These are phyloP conservation scores for Kwoniella bestiolae DNA, from an alignment of 768 basidiomycete genomes.

Conservation along the genomic window DNA sequence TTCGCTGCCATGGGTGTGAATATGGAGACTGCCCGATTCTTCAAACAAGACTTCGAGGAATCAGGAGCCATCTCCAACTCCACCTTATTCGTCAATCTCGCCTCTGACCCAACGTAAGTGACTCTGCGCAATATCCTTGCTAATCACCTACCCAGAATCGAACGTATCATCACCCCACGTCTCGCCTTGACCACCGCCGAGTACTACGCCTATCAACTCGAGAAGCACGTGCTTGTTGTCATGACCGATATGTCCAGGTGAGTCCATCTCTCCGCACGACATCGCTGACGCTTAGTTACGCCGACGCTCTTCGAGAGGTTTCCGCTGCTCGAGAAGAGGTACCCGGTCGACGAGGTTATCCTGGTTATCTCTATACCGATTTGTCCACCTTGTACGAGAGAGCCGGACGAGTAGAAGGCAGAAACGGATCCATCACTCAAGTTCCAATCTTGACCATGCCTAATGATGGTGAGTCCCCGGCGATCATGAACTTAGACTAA, in stretches of 20 bases:
- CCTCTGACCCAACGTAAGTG: slow-evolving; percentile 87
- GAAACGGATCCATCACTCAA: slow-evolving; percentile 99
- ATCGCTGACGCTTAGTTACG: slow-evolving; percentile 62
- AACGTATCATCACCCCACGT: slow-evolving; percentile 98
- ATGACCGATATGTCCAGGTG: slow-evolving; percentile 83
- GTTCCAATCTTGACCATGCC: slow-evolving; percentile 99
- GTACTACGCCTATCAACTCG: slow-evolving; percentile 98
- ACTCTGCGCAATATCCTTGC: not conserved
- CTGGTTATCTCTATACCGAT: slow-evolving; percentile 80
- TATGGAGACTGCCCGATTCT: slow-evolving; percentile 99
- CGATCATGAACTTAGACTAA: too few species aligned
- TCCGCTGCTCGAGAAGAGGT: slow-evolving; percentile 99
- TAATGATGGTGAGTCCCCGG: slow-evolving; percentile 89
- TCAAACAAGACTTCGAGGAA: slow-evolving; percentile 99
- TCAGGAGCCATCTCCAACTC: slow-evolving; percentile 97
- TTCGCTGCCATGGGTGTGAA: slow-evolving; percentile 99
- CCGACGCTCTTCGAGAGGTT: slow-evolving; percentile 65
- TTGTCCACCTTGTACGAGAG: slow-evolving; percentile 99
- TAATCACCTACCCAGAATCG: slow-evolving; percentile 65
- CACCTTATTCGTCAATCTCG: slow-evolving; percentile 96
- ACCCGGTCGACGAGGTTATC: slow-evolving; percentile 97
- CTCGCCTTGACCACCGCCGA: slow-evolving; percentile 97
- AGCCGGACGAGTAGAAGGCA: slow-evolving; percentile 94
- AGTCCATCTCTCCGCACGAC: not conserved
- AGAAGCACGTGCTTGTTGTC: slow-evolving; percentile 99